Evolutionary conservation across 768 basidiomycete genomes (phyloP), one percentile per base, ranked within the genome.

Genomic region (Suillus discolor): DNA sequence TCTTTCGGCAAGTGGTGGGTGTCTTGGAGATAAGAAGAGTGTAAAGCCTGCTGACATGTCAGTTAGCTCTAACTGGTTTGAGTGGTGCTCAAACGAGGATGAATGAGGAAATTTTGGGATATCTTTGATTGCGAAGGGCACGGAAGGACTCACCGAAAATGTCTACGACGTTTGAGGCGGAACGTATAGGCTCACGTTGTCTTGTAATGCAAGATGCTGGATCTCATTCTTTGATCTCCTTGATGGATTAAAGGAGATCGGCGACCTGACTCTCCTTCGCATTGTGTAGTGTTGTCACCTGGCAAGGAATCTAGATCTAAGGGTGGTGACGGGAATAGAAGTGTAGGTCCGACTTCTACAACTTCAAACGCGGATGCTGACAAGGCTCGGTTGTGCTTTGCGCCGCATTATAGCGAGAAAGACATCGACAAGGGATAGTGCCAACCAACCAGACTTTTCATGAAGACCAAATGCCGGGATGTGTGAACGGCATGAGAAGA

Each of bases 171-270:
- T 60, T 54, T 61, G 34, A 53, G 49, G 20, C 39, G 44, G 57
- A 39, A 62, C 65, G 63, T 57, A 65, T 63, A 45, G n/a, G 51
- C 12, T 57, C 42, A 25, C 28, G 55, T 69, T 65, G 66, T 68
- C 63, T 68, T 70, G 66, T 72, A 61, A 61, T 54, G 23, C 65
- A 38, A 74, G 67, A 68, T 71, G 62, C 12, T 57, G 36, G 67
- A 75, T 75, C 71, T 69, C 54, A 63, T 54, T 39, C 36, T 61
- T 53, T 51, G 61, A n/a, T 65, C 44, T 60, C 57, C 45, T 64
- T 64, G 60, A 66, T 69, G 68, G 69, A 63, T 63, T 57, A 65
- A 66, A 61, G 60, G 54, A 59, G 72, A 75, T 73, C 67, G 70
- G 59, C 68, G 62, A 63, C 68, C 62, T 41, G 45, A 64, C 51